Conservation (phyloP, 2,329 filamentous ascomycete species). For the Fusarium tricinctum region DNA sequence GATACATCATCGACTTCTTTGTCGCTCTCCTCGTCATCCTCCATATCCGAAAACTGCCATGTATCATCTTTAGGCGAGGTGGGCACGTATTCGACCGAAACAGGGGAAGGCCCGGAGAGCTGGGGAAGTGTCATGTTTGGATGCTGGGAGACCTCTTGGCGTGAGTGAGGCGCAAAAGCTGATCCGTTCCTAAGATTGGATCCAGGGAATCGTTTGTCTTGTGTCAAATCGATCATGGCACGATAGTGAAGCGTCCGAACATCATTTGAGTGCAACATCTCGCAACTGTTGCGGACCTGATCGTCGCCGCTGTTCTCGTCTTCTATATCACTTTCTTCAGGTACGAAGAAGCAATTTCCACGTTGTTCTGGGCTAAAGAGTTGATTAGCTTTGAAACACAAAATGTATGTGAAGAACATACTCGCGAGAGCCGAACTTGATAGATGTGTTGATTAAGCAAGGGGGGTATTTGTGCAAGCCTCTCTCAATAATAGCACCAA, state of each 20-base stretch:
- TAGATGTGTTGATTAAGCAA: constrained; percentile 54
- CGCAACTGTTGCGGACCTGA: constrained; percentile 47
- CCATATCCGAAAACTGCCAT: constrained; percentile 19
- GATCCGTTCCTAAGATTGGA: constrained; percentile 32
- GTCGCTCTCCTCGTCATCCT: background rate
- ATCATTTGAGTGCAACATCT: constrained; percentile 50
- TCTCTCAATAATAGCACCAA: constrained; percentile 56
- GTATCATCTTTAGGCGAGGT: background rate
- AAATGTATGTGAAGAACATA: constrained; percentile 25
- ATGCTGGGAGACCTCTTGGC: background rate
- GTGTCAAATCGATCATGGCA: constrained; percentile 44
- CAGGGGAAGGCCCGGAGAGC: background rate
- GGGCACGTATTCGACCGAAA: constrained; percentile 3
- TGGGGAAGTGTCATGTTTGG: background rate
- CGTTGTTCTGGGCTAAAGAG: constrained; percentile 46
- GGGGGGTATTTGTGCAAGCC: constrained; percentile 55
- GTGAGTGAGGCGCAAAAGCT: background rate
- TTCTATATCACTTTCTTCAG: constrained; percentile 58
- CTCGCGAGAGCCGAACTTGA: constrained; percentile 50
- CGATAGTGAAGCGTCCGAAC: constrained; percentile 44
- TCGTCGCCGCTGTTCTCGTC: constrained; percentile 50
- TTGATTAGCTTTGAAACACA: constrained; percentile 28
- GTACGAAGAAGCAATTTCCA: constrained; percentile 57
- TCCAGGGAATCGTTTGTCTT: constrained; percentile 37
- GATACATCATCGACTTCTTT: constrained; percentile 18